Conservation (phyloP, 352 stramenopile genomes). For the Phytopythium aichiense region DNA sequence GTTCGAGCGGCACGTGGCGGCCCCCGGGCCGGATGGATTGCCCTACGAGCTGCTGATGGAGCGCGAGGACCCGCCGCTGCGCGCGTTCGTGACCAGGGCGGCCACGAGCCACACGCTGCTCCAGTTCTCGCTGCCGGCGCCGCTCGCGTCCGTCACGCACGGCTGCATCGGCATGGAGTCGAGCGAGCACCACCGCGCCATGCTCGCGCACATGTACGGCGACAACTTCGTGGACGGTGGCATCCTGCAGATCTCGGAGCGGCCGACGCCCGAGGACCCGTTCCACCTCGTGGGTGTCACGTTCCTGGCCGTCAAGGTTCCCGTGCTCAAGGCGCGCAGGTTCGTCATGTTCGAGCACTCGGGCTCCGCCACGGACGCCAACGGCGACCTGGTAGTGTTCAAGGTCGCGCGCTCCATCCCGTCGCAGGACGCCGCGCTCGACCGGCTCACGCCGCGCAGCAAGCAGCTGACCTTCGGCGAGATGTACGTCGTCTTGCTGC, state of each 20-base stretch:
- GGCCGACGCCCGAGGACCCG: constrained; percentile 5
- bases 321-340: background rate
- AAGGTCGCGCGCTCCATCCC: constrained; percentile 6
- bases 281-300: background rate
- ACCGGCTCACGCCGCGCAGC: background rate
- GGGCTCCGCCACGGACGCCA: background rate
- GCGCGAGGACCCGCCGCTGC: constrained; percentile 15
- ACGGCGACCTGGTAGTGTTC: background rate
- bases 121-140: constrained; percentile 22
- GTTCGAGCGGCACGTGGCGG: constrained; percentile 23
- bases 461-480: background rate
- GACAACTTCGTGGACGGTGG: constrained; percentile 41
- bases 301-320: background rate
- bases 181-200: constrained; percentile 28
- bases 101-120: constrained; percentile 26
- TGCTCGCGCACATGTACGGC: constrained; percentile 39
- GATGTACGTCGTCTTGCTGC: background rate
- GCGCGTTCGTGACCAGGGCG: constrained; percentile 21
- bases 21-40: constrained; percentile 3
- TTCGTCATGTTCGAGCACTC: background rate
- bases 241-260: constrained; percentile 9
- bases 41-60: constrained; percentile 29
- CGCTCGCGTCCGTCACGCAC: constrained; percentile 36
- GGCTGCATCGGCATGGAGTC: constrained; percentile 25
- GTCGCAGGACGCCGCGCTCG: constrained; percentile 13